Evolutionary conservation across 768 basidiomycete species (phyloP).

Genomic region (Coprinopsis cinerea): DNA sequence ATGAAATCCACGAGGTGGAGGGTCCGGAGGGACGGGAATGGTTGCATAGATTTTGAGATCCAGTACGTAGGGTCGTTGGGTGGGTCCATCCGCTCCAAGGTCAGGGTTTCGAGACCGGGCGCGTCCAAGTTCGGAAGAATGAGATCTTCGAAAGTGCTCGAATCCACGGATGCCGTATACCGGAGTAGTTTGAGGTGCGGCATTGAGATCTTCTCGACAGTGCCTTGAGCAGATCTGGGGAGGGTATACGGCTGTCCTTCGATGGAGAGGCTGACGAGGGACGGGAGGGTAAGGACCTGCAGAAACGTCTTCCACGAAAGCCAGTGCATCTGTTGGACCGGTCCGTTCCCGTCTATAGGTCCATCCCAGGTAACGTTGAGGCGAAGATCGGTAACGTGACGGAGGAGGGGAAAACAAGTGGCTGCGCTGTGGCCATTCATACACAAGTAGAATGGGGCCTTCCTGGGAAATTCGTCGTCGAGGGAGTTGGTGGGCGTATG

Average conservation of each 20-base stretch:
- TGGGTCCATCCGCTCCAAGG: background rate
- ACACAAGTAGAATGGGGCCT: background rate
- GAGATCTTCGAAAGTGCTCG: conserved; percentile 1
- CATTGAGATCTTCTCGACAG: background rate
- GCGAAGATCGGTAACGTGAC: conserved; percentile 3
- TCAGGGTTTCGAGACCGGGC: conserved; percentile 1
- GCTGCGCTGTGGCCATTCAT: conserved; percentile 4
- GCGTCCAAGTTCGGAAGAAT: conserved; percentile 8
- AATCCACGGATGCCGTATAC: background rate
- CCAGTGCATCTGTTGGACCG: background rate
- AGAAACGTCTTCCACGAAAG: conserved; percentile 1
- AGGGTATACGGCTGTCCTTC: conserved; percentile 5
- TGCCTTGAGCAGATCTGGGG: background rate
- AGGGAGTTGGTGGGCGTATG: too few relatives aligned
- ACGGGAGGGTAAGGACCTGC: background rate
- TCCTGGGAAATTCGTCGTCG: background rate
- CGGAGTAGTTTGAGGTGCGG: conserved; percentile 5
- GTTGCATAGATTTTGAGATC: background rate
- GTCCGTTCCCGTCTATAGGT: background rate
- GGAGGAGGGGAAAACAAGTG: background rate
- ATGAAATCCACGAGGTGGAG: conserved; percentile 4
- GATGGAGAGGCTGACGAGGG: conserved; percentile 7
- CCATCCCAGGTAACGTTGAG: background rate
- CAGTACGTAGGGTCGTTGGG: background rate
- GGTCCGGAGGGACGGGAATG: background rate